Conservation (phyloP, 805 yeast species). For the Nakazawaea holstii region DNA sequence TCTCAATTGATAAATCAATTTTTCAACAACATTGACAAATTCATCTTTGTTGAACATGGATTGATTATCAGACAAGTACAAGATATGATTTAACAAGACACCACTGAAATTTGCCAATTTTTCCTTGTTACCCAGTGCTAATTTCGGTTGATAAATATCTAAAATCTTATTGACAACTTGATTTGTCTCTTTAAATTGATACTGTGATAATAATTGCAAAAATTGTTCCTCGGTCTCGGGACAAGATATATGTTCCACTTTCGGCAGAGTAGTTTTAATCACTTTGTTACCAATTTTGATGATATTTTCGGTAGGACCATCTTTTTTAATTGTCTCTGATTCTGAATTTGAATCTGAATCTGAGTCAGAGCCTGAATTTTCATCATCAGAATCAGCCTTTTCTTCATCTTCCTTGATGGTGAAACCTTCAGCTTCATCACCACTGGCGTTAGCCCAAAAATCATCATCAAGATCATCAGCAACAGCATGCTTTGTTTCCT, state of each 20-base stretch:
- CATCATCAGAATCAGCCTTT: conserved; percentile 28
- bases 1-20: conserved; percentile 41
- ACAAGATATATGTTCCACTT: conserved; percentile 28
- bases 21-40: conserved; percentile 26
- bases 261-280: conserved; percentile 15
- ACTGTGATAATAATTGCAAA: conserved; percentile 24
- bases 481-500: conserved; percentile 32
- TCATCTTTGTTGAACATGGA: conserved; percentile 18
- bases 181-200: conserved; percentile 37
- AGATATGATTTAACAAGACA: conserved; percentile 57
- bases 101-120: conserved; percentile 59
- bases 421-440: conserved; percentile 38
- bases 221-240: conserved; percentile 45
- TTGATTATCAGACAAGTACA: conserved; percentile 40
- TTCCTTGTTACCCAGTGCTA: conserved; percentile 78
- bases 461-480: conserved; percentile 70
- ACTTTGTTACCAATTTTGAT: conserved; percentile 29
- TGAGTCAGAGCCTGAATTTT: conserved; percentile 16
- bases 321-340: background rate
- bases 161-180: conserved; percentile 50
- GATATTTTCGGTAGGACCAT: conserved; percentile 13
- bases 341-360: conserved; percentile 1
- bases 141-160: conserved; percentile 63
- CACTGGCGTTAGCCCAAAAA: conserved; percentile 58
- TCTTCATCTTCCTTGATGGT: conserved; percentile 31